phyloP scores from a whole-genome alignment of 2,329 filamentous ascomycete species.

The Pseudocercospora macadamiae region DNA sequence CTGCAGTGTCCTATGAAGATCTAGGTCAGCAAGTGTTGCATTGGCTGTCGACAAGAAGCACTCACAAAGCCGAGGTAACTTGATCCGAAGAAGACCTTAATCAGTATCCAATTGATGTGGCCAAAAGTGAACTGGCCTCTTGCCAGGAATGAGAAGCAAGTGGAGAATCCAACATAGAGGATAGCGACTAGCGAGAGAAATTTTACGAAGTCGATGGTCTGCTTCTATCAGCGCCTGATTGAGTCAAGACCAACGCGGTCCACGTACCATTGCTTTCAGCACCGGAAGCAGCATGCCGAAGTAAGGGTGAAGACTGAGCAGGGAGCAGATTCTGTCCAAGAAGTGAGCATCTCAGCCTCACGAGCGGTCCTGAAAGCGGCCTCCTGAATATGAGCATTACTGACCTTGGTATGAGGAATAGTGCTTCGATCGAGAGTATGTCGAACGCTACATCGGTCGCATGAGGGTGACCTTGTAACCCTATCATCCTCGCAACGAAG shows the following conservation, averaged over 20 bases:
- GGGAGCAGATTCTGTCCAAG: conserved; percentile 70
- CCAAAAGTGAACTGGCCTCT: conserved; percentile 66
- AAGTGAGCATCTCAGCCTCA: too few species aligned
- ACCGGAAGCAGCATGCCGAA: conserved; percentile 90
- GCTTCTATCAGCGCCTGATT: conserved; percentile 8
- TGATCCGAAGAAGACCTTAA: conserved; percentile 75
- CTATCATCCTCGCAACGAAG: conserved; percentile 68
- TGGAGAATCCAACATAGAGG: conserved; percentile 84
- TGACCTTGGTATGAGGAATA: conserved; percentile 80
- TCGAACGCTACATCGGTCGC: conserved; percentile 84
- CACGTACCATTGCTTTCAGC: conserved; percentile 85
- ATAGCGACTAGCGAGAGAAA: conserved; percentile 78
- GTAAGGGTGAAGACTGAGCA: conserved; percentile 84
- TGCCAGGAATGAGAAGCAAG: conserved; percentile 80
- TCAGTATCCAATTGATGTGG: conserved; percentile 66
- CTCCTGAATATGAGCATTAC: conserved; percentile 8
- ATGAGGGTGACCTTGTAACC: conserved; percentile 62
- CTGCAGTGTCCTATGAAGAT: conserved; percentile 46
- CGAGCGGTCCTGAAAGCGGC: not conserved
- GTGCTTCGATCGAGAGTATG: conserved; percentile 82
- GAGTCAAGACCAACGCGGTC: not conserved
- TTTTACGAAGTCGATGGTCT: conserved; percentile 84
- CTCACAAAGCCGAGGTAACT: conserved; percentile 73
- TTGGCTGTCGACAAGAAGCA: conserved; percentile 26
- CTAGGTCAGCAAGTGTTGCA: conserved; percentile 15